phyloP scores from a whole-genome alignment of 2,329 filamentous ascomycete genomes.

The Fusarium temperatum region DNA sequence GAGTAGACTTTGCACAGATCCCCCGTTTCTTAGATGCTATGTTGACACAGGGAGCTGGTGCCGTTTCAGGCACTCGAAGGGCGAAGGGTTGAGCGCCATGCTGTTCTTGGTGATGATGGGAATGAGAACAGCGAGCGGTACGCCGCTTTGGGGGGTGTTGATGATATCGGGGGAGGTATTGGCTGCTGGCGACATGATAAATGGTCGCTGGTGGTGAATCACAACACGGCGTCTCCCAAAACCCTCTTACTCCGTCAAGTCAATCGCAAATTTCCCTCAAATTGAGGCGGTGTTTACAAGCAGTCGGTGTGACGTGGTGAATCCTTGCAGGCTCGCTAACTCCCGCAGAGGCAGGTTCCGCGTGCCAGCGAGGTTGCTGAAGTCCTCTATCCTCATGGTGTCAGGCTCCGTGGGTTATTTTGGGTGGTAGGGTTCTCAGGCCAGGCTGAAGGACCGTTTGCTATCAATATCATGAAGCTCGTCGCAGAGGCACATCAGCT shows the following conservation, averaged over 20 bases:
- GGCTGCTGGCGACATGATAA: not conserved
- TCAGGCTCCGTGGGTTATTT: fast-evolving
- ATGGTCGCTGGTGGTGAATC: too few species aligned
- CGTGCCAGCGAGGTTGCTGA: fast-evolving
- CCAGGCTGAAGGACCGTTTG: fast-evolving
- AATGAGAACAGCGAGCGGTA: fast-evolving
- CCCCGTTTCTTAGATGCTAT: constrained; percentile 39
- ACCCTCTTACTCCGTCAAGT: not conserved
- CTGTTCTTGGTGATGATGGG: fast-evolving
- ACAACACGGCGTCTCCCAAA: not conserved
- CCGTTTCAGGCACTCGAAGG: not conserved
- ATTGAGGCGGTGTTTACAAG: not conserved
- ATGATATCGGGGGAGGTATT: not conserved
- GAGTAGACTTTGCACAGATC: constrained; percentile 30
- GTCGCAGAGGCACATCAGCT: fast-evolving
- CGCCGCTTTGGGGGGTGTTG: not conserved
- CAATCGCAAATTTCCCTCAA: fast-evolving
- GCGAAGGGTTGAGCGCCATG: fast-evolving
- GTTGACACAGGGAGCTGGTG: constrained; percentile 35
- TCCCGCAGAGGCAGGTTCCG: not conserved
- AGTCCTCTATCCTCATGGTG: fast-evolving
- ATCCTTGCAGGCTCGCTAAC: fast-evolving
- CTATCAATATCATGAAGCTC: not conserved
- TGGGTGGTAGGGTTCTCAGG: fast-evolving
- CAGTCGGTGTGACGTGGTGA: fast-evolving